Conservation (phyloP, 805 yeast genomes). For the Ogataea nakhonphanomensis region DNA sequence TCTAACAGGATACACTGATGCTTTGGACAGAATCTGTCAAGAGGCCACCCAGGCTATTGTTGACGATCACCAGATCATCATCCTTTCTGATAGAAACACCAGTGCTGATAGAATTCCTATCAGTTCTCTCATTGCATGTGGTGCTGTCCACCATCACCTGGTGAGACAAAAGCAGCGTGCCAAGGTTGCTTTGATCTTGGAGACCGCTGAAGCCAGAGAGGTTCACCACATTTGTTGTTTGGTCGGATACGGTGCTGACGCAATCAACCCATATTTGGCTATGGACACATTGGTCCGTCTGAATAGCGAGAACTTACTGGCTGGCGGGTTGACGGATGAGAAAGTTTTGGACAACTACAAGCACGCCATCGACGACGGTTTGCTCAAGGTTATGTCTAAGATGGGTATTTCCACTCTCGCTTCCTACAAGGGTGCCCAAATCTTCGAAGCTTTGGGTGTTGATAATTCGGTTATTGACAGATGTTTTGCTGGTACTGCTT, state of each 20-base stretch:
- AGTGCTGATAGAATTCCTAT: slow-evolving; percentile 67
- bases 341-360: slow-evolving; percentile 74
- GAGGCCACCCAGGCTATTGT: slow-evolving; percentile 85
- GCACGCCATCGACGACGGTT: slow-evolving; percentile 84
- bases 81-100: slow-evolving; percentile 69
- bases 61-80: slow-evolving; percentile 66
- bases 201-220: slow-evolving; percentile 96
- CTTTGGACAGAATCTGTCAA: slow-evolving; percentile 82
- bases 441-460: slow-evolving; percentile 93
- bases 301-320: slow-evolving; percentile 74
- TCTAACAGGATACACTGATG: slow-evolving; percentile 75
- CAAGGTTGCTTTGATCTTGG: slow-evolving; percentile 85
- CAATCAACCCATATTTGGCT: slow-evolving; percentile 88
- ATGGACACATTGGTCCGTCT: slow-evolving; percentile 83
- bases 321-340: slow-evolving; percentile 52
- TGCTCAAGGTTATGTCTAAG: slow-evolving; percentile 95
- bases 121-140: slow-evolving; percentile 87
- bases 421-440: slow-evolving; percentile 98
- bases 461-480: slow-evolving; percentile 93
- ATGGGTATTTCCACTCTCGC: slow-evolving; percentile 99
- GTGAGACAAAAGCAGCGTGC: slow-evolving; percentile 96
- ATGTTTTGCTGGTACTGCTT: slow-evolving; percentile 96
- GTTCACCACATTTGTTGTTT: slow-evolving; percentile 94
- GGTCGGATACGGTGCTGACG: slow-evolving; percentile 97
- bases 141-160: slow-evolving; percentile 95